These are phyloP conservation scores for Psilocybe subaeruginosa DNA, from an alignment of 768 basidiomycete genomes.

Conservation along the genomic window DNA sequence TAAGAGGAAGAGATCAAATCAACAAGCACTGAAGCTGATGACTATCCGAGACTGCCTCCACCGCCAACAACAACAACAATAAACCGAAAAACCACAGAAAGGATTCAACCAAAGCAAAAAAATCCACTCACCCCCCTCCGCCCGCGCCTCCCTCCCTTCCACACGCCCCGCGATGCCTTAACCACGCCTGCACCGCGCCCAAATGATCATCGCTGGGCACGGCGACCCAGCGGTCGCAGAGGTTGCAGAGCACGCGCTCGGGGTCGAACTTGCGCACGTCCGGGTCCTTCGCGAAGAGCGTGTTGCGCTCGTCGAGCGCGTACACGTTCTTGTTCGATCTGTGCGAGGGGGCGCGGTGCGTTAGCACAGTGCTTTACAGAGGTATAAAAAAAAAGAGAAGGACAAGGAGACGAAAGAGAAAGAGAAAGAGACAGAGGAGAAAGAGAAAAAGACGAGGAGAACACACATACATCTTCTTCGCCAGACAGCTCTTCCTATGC, in stretches of 20 bases:
- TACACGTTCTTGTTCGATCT: conserved; percentile 55
- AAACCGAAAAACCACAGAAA: too few relatives aligned
- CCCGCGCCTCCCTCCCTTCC: conserved; percentile 9
- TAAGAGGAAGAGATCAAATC: too few relatives aligned
- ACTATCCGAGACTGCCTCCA: too few relatives aligned
- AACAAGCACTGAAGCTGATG: too few relatives aligned
- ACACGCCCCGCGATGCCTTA: conserved; percentile 61
- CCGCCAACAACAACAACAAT: too few relatives aligned
- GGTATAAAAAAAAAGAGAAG: too few relatives aligned
- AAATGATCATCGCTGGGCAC: conserved; percentile 63
- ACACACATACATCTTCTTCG: conserved; percentile 68
- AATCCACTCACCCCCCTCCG: background rate
- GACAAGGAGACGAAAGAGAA: background rate
- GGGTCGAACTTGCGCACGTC: conserved; percentile 77
- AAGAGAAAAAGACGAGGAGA: background rate
- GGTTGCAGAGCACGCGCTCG: conserved; percentile 69
- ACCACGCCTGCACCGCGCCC: conserved; percentile 67
- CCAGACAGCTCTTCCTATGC: conserved; percentile 80
- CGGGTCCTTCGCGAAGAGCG: conserved; percentile 63
- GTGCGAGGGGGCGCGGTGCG: background rate
- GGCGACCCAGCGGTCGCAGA: conserved; percentile 71
- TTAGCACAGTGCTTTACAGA: too few relatives aligned
- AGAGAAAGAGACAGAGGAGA: background rate
- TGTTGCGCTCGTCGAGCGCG: conserved; percentile 63
- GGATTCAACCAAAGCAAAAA: background rate